Percentiles rank a stretch among this genome's conserved stretches.
Evolutionary conservation across 2,329 filamentous ascomycete genomes (phyloP).

Genomic region (Gnomoniopsis sp.): DNA sequence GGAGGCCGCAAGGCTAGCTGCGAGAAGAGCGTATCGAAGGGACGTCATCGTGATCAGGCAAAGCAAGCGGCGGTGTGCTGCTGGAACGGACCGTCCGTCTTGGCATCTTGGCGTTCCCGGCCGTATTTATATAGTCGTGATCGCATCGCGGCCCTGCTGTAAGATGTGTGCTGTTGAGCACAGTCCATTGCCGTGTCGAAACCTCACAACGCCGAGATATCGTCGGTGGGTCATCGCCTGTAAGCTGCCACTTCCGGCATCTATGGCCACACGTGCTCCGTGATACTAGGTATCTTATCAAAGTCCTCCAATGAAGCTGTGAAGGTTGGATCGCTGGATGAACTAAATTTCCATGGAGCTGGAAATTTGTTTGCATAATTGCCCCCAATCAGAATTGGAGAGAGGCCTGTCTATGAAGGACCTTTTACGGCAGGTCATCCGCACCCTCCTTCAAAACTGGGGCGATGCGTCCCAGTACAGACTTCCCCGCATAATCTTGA

Average conservation of each 20-base stretch:
- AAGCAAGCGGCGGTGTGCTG: background rate
- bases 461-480: background rate
- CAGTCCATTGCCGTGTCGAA: background rate
- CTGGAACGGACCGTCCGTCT: background rate
- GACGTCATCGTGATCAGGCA: constrained; percentile 2
- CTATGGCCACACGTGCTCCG: background rate
- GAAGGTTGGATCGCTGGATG: background rate
- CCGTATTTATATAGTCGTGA: background rate
- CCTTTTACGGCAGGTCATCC: background rate
- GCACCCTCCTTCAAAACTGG: background rate
- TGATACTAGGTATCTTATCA: background rate
- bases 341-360: background rate
- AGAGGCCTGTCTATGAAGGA: background rate
- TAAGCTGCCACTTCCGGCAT: constrained; percentile 2
- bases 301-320: constrained; percentile 10
- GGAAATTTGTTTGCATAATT: background rate
- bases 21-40: constrained; percentile 6
- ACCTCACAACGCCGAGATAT: background rate
- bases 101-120: background rate
- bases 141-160: background rate
- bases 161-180: background rate
- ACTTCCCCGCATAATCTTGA: background rate
- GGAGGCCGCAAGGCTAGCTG: constrained; percentile 16
- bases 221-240: background rate
- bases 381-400: background rate